phyloP scores from a whole-genome alignment of 2,329 filamentous ascomycete species.

The Claviceps fusiformis region DNA sequence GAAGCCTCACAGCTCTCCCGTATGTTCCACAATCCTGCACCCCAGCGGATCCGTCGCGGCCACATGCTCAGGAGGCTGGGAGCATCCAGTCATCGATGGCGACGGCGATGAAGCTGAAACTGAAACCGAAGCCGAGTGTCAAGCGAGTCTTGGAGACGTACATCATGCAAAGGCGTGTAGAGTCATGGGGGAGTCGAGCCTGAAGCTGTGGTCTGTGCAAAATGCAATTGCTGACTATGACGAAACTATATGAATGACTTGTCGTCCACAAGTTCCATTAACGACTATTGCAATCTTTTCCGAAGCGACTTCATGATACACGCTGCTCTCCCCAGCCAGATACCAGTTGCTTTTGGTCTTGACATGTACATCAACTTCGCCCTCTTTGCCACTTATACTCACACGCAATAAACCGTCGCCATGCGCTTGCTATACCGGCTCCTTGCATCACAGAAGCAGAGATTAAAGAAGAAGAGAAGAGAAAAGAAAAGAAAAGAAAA shows the following conservation, averaged over 20 bases:
- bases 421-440: background rate
- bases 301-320: background rate
- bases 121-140: too few species aligned
- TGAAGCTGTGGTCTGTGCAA: slow-evolving; percentile 6
- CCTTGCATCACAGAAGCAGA: background rate
- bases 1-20: slow-evolving; percentile 30
- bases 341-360: background rate
- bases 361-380: background rate
- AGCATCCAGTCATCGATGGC: slow-evolving; percentile 10
- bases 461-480: background rate
- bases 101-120: background rate
- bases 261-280: background rate
- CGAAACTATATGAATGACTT: background rate
- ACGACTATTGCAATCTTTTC: background rate
- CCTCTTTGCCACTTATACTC: background rate
- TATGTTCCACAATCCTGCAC: slow-evolving; percentile 38
- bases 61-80: slow-evolving; percentile 44
- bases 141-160: background rate
- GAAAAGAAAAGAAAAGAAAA: background rate
- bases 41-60: slow-evolving; percentile 40
- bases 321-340: background rate
- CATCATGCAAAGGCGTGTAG: background rate
- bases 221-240: background rate
- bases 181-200: slow-evolving; percentile 5
- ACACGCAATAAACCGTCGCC: background rate